Conservation (phyloP, 768 basidiomycete genomes). For the Rhodotorula kratochvilovae region DNA sequence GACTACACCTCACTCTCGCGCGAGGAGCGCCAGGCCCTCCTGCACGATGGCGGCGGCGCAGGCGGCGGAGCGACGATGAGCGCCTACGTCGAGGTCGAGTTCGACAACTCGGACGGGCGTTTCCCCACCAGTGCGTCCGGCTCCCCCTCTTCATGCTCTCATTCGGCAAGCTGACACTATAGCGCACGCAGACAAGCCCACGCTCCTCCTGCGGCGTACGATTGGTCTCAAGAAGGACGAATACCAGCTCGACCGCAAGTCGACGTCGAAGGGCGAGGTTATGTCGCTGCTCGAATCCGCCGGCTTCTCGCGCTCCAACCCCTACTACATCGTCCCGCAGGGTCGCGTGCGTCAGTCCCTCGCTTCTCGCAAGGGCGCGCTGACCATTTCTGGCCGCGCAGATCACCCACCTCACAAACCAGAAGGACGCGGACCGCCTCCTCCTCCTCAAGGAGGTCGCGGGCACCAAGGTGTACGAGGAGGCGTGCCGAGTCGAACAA, state of each 20-base stretch:
- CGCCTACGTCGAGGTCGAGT: constrained; percentile 94
- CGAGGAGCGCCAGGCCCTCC: constrained; percentile 84
- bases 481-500: constrained; percentile 82
- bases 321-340: constrained; percentile 98
- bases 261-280: constrained; percentile 89
- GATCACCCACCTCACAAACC: constrained; percentile 95
- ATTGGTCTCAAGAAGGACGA: constrained; percentile 99
- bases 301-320: constrained; percentile 96
- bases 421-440: constrained; percentile 89
- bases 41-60: constrained; percentile 62
- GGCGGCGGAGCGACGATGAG: constrained; percentile 64
- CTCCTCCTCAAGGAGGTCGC: constrained; percentile 96
- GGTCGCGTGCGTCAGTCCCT: constrained; percentile 64
- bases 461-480: constrained; percentile 96
- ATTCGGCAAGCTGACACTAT: not conserved
- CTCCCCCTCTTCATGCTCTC: not conserved
- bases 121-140: constrained; percentile 61
- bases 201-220: constrained; percentile 81
- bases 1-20: constrained; percentile 92
- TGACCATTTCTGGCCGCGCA: constrained; percentile 44
- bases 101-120: constrained; percentile 88
- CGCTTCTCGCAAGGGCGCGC: not conserved
- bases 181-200: constrained; percentile 61
- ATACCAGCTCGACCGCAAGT: constrained; percentile 94
- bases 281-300: constrained; percentile 96